phyloP scores from a whole-genome alignment of 2,329 filamentous ascomycete species.

The Arthrinium puccinioides region DNA sequence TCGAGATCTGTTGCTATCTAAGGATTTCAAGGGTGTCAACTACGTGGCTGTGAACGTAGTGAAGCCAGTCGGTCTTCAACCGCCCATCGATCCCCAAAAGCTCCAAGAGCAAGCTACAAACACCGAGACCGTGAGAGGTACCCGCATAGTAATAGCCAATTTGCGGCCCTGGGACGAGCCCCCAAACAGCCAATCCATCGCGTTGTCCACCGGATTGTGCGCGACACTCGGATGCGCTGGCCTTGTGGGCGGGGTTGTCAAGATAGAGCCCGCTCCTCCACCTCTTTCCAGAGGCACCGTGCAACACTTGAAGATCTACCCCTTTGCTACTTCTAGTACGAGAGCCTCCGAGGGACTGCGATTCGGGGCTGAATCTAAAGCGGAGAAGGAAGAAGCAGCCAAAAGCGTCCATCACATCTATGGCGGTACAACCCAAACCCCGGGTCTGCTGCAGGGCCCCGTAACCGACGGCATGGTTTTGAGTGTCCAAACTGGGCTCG shows the following conservation, averaged over 20 bases:
- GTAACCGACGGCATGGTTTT: conserved; percentile 85
- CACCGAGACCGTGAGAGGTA: conserved; percentile 39
- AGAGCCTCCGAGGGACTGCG: conserved; percentile 61
- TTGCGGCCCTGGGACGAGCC: conserved; percentile 78
- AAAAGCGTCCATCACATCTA: conserved; percentile 69
- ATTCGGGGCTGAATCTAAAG: conserved; percentile 82
- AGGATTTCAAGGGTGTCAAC: conserved; percentile 66
- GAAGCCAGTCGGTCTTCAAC: conserved; percentile 69
- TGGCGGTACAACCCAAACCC: conserved; percentile 38
- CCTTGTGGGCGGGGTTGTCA: conserved; percentile 79
- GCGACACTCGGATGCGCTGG: conserved; percentile 62
- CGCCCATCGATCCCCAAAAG: conserved; percentile 61
- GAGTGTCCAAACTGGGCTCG: conserved; percentile 46
- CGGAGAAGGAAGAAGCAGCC: conserved; percentile 70
- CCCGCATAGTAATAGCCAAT: conserved; percentile 67
- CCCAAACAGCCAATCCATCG: conserved; percentile 72
- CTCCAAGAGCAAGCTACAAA: conserved; percentile 60
- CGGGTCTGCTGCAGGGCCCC: conserved; percentile 71
- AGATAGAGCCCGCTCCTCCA: conserved; percentile 73
- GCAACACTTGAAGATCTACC: conserved; percentile 67
- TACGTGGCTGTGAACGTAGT: conserved; percentile 85
- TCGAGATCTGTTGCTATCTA: conserved; percentile 63
- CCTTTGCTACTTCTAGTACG: conserved; percentile 56
- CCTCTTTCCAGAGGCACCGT: conserved; percentile 62
- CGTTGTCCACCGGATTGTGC: conserved; percentile 72